A percentile compares a stretch with the other conserved stretches of the same genome.
phyloP scores from a whole-genome alignment of 371 early-diverging fungal species.

The Mucor velutinosus region DNA sequence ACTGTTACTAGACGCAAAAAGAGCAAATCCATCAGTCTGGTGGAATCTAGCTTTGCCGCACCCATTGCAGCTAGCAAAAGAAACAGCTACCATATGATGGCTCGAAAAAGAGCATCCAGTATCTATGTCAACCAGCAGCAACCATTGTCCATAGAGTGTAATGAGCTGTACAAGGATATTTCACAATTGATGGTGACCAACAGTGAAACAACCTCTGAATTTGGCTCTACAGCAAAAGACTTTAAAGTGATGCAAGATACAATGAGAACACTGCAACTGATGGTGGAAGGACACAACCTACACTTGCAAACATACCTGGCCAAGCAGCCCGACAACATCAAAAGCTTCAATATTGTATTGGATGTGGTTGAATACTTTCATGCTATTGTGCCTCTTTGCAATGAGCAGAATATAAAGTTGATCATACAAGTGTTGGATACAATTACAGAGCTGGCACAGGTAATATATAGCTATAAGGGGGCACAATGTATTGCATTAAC shows the following conservation, averaged over 20 bases:
- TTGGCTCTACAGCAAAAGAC: slow-evolving; percentile 36
- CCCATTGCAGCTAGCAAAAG: neutral
- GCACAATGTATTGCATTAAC: neutral
- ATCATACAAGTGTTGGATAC: slow-evolving; percentile 63
- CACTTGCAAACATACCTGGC: slow-evolving; percentile 55
- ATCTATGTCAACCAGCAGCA: neutral
- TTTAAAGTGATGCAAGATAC: slow-evolving; percentile 46
- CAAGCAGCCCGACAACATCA: slow-evolving; percentile 59
- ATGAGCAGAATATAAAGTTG: slow-evolving; percentile 41
- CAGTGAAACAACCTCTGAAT: slow-evolving; percentile 28
- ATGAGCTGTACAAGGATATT: slow-evolving; percentile 8
- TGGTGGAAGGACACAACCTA: slow-evolving; percentile 63
- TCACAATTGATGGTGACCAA: slow-evolving; percentile 29
- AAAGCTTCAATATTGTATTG: slow-evolving; percentile 57
- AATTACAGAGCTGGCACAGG: slow-evolving; percentile 59
- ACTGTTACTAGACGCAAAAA: neutral
- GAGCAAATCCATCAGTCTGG: neutral
- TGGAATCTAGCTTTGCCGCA: neutral
- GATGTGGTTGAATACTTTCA: slow-evolving; percentile 60
- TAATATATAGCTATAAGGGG: neutral
- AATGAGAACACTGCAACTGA: slow-evolving; percentile 56
- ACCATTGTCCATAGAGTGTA: neutral
- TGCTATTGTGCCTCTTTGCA: slow-evolving; percentile 49
- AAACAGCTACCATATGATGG: neutral
- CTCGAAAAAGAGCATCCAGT: slow-evolving; percentile 1